Evolutionary conservation across 2,329 filamentous ascomycete genomes (phyloP).

Genomic region (Sporothrix humicola): DNA sequence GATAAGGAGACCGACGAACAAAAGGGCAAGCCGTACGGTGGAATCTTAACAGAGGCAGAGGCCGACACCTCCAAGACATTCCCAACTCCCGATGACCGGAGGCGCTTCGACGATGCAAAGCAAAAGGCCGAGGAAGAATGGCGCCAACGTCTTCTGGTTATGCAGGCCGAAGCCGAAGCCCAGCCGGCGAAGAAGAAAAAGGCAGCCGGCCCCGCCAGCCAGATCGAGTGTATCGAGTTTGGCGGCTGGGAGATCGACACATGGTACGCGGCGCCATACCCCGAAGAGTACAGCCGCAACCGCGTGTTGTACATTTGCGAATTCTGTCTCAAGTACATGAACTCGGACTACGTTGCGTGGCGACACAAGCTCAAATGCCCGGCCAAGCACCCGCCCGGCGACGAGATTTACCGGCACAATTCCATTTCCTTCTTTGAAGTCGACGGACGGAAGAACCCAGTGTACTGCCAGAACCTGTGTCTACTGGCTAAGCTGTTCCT

Average conservation of each 20-base stretch:
- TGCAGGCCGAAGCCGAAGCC: constrained; percentile 70
- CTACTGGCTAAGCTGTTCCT: constrained; percentile 94
- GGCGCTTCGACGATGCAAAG: constrained; percentile 86
- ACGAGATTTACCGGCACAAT: constrained; percentile 93
- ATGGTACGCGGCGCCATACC: constrained; percentile 98
- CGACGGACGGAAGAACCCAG: constrained; percentile 92
- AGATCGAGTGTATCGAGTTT: constrained; percentile 99
- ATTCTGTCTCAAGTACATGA: constrained; percentile 99
- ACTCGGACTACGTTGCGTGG: constrained; percentile 97
- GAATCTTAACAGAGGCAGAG: constrained; percentile 85
- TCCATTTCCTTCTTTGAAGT: constrained; percentile 97
- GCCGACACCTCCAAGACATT: constrained; percentile 91
- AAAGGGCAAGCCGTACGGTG: constrained; percentile 93
- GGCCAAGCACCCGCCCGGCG: constrained; percentile 93
- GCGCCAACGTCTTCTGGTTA: constrained; percentile 67
- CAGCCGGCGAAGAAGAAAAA: constrained; percentile 73
- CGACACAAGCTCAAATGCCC: constrained; percentile 96
- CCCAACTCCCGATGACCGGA: constrained; percentile 78
- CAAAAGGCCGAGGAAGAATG: constrained; percentile 92
- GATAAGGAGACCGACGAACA: constrained; percentile 88
- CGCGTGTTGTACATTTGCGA: constrained; percentile 98
- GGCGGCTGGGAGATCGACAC: constrained; percentile 98
- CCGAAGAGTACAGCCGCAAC: constrained; percentile 97
- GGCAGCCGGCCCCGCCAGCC: constrained; percentile 82
- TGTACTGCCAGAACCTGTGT: constrained; percentile 98